phyloP scores from a whole-genome alignment of 2,329 filamentous ascomycete species.

The Lecanoromycetidae sp. region DNA sequence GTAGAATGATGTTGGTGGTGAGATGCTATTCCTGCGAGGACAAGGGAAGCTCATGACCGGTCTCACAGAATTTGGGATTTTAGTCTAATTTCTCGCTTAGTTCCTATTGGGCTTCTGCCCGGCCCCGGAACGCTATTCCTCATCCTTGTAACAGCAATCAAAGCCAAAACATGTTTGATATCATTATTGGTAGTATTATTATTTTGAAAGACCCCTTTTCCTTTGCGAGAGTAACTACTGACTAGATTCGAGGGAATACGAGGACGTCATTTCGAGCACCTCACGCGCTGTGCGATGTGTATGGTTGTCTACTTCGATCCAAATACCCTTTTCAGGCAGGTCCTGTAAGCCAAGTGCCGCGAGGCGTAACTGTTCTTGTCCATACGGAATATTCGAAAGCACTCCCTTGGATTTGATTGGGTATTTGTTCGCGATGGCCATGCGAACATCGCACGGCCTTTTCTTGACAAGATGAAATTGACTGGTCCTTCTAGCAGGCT shows the following conservation, averaged over 20 bases:
- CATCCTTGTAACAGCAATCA: constrained; percentile 6
- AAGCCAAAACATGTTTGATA: not conserved
- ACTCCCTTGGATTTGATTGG: not conserved
- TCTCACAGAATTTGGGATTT: not conserved
- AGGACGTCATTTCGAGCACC: not conserved
- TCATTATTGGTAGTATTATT: too few species aligned
- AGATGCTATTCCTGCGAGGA: too few species aligned
- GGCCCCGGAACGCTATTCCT: constrained; percentile 1
- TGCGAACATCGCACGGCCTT: not conserved
- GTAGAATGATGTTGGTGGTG: not conserved
- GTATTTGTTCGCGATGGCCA: not conserved
- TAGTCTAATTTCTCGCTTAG: constrained; percentile 7
- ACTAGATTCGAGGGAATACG: constrained; percentile 1
- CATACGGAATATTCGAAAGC: constrained; percentile 4
- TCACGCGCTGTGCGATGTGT: not conserved
- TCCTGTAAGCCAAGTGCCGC: not conserved
- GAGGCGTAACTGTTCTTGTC: constrained; percentile 3
- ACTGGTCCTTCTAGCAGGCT: constrained; percentile 7
- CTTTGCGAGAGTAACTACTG: too few species aligned
- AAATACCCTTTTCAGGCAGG: not conserved
- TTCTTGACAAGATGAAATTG: not conserved
- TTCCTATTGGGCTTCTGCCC: too few species aligned
- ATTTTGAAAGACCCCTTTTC: too few species aligned
- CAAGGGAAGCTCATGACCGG: constrained; percentile 1
- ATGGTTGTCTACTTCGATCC: not conserved